These are phyloP conservation scores for Begonia fuchsioides DNA, from an alignment of 306 rosid genomes.

Conservation along the genomic window DNA sequence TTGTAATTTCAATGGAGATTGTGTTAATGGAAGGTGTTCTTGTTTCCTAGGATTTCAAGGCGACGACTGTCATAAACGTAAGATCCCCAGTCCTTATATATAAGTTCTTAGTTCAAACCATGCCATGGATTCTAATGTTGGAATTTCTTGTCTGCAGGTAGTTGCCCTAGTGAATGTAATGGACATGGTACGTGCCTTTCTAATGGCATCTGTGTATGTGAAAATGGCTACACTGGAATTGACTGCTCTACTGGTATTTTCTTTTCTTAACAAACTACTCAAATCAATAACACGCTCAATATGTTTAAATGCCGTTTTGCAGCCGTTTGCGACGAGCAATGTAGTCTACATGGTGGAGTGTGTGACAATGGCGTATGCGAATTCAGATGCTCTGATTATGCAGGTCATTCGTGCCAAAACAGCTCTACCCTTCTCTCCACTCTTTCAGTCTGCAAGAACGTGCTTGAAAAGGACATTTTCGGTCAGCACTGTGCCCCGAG, in stretches of 20 bases:
- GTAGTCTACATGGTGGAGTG: constrained; percentile 98
- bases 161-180: constrained; percentile 60
- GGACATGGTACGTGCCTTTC: constrained; percentile 70
- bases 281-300: too few species aligned
- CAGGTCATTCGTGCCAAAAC: constrained; percentile 96
- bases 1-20: constrained; percentile 83
- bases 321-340: constrained; percentile 95
- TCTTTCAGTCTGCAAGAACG: constrained; percentile 69
- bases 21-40: constrained; percentile 82
- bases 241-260: constrained; percentile 83
- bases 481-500: constrained; percentile 98
- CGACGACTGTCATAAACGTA: constrained; percentile 75
- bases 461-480: constrained; percentile 52
- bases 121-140: too few species aligned
- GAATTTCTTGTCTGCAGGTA: constrained; percentile 30
- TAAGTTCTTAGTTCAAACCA: constrained; percentile 2
- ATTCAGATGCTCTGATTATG: constrained; percentile 94
- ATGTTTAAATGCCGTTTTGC: constrained; percentile 14
- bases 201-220: constrained; percentile 71
- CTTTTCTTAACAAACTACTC: too few species aligned
- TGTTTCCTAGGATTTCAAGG: constrained; percentile 81
- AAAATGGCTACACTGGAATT: constrained; percentile 66
- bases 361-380: constrained; percentile 95
- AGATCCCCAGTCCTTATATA: constrained; percentile 33
- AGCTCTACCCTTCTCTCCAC: constrained; percentile 67